Percentiles rank a stretch among this genome's conserved stretches.
phyloP scores from a whole-genome alignment of 768 basidiomycete species.

The Podaxis carcinomalis region DNA sequence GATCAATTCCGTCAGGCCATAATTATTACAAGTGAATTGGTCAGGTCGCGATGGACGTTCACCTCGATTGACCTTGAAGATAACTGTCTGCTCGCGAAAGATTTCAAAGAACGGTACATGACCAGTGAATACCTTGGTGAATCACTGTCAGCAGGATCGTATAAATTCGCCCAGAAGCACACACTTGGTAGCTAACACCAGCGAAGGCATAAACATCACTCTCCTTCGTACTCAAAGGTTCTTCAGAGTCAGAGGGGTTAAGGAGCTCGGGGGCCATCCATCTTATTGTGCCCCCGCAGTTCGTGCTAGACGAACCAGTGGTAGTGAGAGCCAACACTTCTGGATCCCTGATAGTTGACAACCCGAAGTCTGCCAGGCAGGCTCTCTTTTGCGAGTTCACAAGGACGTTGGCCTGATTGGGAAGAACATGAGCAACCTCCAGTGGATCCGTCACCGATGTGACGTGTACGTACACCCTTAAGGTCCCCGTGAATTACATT shows the following conservation, averaged over 20 bases:
- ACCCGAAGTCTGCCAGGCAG: slow-evolving; percentile 21
- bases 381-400: slow-evolving; percentile 16
- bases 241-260: slow-evolving; percentile 10
- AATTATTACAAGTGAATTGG: slow-evolving; percentile 5
- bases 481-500: slow-evolving; percentile 19
- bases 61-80: slow-evolving; percentile 17
- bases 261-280: slow-evolving; percentile 15
- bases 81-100: slow-evolving; percentile 16
- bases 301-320: background rate
- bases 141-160: background rate
- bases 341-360: slow-evolving; percentile 15
- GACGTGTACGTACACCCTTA: slow-evolving; percentile 16
- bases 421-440: background rate
- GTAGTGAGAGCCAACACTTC: slow-evolving; percentile 12
- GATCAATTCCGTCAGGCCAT: slow-evolving; percentile 16
- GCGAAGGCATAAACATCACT: slow-evolving; percentile 13
- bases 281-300: slow-evolving; percentile 11
- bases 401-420: slow-evolving; percentile 17
- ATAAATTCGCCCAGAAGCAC: background rate
- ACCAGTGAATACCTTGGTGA: slow-evolving; percentile 13
- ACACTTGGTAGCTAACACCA: slow-evolving; percentile 14
- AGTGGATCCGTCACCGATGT: background rate
- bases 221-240: slow-evolving; percentile 4
- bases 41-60: slow-evolving; percentile 11
- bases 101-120: slow-evolving; percentile 19